Conservation (phyloP, 2,329 filamentous ascomycete species). For the Sporothrix pallida region DNA sequence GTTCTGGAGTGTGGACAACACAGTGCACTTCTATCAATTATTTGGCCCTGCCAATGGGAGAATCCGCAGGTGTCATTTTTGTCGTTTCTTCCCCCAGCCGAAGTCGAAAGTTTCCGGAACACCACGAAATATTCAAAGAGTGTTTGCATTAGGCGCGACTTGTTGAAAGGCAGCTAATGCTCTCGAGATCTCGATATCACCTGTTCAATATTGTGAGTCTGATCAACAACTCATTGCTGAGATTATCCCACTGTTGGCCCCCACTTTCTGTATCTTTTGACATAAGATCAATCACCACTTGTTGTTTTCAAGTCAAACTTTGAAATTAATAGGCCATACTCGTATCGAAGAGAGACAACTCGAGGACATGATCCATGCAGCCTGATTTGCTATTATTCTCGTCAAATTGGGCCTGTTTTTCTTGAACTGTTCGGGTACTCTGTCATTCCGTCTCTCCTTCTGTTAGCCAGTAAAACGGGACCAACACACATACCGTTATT, state of each 20-base stretch:
- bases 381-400: not conserved
- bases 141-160: too few relatives aligned
- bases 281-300: not conserved
- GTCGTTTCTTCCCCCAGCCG: too few relatives aligned
- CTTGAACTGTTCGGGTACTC: not conserved
- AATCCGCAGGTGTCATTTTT: too few relatives aligned
- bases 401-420: not conserved
- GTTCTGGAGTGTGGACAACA: not conserved
- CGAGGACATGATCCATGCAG: not conserved
- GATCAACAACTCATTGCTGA: not conserved
- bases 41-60: not conserved
- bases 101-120: too few relatives aligned
- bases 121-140: too few relatives aligned
- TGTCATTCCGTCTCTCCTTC: not conserved
- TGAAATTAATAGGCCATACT: not conserved
- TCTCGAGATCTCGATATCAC: not conserved
- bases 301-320: not conserved
- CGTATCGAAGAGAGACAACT: slow-evolving; percentile 2
- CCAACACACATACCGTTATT: not conserved
- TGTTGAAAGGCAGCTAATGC: too few relatives aligned
- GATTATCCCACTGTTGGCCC: not conserved
- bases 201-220: not conserved
- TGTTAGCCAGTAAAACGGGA: not conserved
- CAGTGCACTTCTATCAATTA: not conserved
- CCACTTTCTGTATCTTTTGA: not conserved